Evolutionary conservation across 352 stramenopile genomes (phyloP), one percentile per base, ranked within the genome.

Genomic region (Pythium aquatile): DNA sequence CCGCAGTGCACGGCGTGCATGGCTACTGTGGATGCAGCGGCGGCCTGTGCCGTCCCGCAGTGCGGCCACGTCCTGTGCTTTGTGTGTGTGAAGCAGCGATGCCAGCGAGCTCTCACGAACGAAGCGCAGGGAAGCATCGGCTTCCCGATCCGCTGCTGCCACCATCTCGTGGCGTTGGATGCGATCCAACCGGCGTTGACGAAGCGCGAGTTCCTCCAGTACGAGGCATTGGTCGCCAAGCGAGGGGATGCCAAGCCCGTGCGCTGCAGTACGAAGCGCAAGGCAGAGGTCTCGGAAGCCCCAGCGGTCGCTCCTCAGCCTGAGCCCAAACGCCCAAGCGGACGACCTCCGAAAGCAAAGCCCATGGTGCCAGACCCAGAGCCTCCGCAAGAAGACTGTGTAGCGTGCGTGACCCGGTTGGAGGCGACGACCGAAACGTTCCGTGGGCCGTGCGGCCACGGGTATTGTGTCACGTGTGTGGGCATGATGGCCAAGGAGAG

Each of bases 391-490:
- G 55, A n/a, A 9, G 40, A 72, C 17, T 81, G 74, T 9, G 42
- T 62, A n/a, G 58, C 74, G 17, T 84, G 76, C 47, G 69, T 73
- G 42, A 46, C 40, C 11, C 11, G 30, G 11, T 39, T 77, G 2
- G 29, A 14, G 13, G 5, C 14, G 17, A 24, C 39, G 7, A 54
- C n/a, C 7, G 62, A 74, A 6, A 66, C 55, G 26, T 42, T 66
- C 4, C 46, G 62, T 1, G 69, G 64, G 1, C 68, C 68, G 1
- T 85, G 74, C 53, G 63, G 60, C 3, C 75, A 87, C 55, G 55
- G 69, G 13, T 81, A 87, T 61, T 87, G 76, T 58, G 9, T 70
- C 5, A 30, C 40, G 13, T 87, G 76, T 40, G 26, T 87, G 3
- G 42, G 58, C 20, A 70, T 54, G 33, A 76, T 85, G 74, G 68